Evolutionary conservation across 2,329 filamentous ascomycete genomes (phyloP), one percentile per base, ranked within the genome.

Genomic region (Fusarium sp.): DNA sequence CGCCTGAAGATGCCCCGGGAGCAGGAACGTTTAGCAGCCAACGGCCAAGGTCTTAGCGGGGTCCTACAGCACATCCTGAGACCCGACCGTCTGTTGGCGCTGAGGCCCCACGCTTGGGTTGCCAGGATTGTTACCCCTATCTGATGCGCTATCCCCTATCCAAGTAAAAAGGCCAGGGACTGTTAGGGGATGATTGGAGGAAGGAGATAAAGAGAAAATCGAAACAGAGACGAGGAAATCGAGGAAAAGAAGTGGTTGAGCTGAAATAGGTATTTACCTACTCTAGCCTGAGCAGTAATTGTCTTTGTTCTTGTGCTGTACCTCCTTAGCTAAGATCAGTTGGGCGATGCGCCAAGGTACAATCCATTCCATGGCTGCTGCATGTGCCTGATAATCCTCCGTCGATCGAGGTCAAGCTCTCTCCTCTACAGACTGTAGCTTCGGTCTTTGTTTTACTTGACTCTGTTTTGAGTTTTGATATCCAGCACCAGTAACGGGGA

Each of bases 61-160:
- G 43, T 33, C 23, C 38, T 55, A 27, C 38, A 50, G 44, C 44
- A 17, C 42, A 47, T 48, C 42, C 48, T 38, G 36, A 49, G 43
- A 36, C 41, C 45, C 49, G 49, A 50, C 59, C 42, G 36, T 42
- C 61, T 41, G 44, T 60, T 62, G 51, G 47, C 50, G 53, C 63
- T 59, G 49, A 45, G 37, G 57, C 39, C 59, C 51, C 53, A 47
- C 32, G 39, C 47, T 56, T 61, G 32, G 52, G 53, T 19, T 19
- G 31, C n/a, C 49, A 48, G 45, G 53, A 41, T 57, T 53, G 35
- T 63, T 65, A 65, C 62, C 57, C 61, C 62, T 63, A 66, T 66
- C 57, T 58, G 57, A 49, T 62, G 49, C 63, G 53, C 44, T 53
- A 63, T 59, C 66, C 63, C 65, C 62, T 68, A 63, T 64, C 49